Evolutionary conservation across 2,329 filamentous ascomycete genomes (phyloP).

Genomic region (Cadophora luteo-olivacea): DNA sequence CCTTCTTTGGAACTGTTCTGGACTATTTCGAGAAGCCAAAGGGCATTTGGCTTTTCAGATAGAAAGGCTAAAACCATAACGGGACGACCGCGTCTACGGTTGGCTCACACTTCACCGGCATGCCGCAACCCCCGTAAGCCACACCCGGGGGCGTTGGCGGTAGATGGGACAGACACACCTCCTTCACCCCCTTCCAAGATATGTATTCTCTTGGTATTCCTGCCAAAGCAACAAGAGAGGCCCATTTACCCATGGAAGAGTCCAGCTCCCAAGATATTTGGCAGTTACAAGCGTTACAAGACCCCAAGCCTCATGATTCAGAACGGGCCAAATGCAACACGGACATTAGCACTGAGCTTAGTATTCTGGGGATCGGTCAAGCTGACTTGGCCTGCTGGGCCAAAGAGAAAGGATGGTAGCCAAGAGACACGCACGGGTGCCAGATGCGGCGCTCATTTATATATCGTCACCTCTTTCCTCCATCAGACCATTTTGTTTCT

Average conservation of each 20-base stretch:
- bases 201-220: conserved; percentile 15
- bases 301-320: conserved; percentile 11
- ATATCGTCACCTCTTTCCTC: conserved; percentile 10
- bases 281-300: conserved; percentile 17
- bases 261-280: conserved; percentile 19
- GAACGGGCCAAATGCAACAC: conserved; percentile 6
- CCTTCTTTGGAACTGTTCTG: background rate
- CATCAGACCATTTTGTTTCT: conserved; percentile 19
- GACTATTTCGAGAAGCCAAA: background rate
- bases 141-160: background rate
- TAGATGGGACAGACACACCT: conserved; percentile 15
- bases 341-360: conserved; percentile 8
- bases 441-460: background rate
- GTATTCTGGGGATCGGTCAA: background rate
- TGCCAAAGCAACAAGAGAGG: conserved; percentile 4
- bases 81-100: conserved; percentile 1
- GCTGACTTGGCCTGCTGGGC: conserved; percentile 2
- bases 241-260: background rate
- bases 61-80: conserved; percentile 2
- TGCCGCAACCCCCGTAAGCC: conserved; percentile 8
- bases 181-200: conserved; percentile 14
- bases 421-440: conserved; percentile 1
- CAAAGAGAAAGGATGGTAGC: conserved; percentile 7
- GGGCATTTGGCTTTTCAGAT: background rate
- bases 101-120: conserved; percentile 11